phyloP scores from a whole-genome alignment of 345 rosid species.

The Eucalyptus dawsonii region DNA sequence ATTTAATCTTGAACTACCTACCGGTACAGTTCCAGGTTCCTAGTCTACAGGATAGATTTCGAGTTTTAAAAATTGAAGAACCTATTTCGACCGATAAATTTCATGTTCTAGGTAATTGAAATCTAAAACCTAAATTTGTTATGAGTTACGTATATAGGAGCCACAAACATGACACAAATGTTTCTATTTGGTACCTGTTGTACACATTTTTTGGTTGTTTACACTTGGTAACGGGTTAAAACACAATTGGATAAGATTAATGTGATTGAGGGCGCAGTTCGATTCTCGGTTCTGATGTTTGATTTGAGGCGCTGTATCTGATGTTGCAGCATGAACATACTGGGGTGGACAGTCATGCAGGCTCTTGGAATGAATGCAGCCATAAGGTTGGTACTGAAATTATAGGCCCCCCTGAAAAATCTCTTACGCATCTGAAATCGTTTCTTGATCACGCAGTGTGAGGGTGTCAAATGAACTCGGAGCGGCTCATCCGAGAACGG shows the following conservation, averaged over 20 bases:
- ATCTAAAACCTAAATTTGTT: neutral
- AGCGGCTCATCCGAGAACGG: slow-evolving; percentile 37
- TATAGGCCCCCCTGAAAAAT: neutral
- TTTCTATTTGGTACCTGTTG: neutral
- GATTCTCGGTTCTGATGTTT: neutral
- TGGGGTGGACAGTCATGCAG: slow-evolving; percentile 64
- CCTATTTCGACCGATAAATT: neutral
- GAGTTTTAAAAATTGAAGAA: too few relatives aligned
- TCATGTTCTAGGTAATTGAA: neutral
- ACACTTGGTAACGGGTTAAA: neutral
- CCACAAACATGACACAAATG: neutral
- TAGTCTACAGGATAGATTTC: too few relatives aligned
- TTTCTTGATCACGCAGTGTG: slow-evolving; percentile 25
- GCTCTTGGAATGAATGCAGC: slow-evolving; percentile 71
- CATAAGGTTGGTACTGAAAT: slow-evolving; percentile 27
- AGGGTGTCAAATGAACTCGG: slow-evolving; percentile 79
- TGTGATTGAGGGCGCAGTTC: neutral
- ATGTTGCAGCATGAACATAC: slow-evolving; percentile 40
- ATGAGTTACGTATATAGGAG: neutral
- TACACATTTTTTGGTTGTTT: neutral
- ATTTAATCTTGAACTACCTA: neutral
- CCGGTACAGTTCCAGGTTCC: neutral
- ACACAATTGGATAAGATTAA: neutral
- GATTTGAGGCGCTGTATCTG: neutral
- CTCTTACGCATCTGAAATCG: neutral